phyloP scores from a whole-genome alignment of 2,329 filamentous ascomycete genomes.

The Diatrype stigma region DNA sequence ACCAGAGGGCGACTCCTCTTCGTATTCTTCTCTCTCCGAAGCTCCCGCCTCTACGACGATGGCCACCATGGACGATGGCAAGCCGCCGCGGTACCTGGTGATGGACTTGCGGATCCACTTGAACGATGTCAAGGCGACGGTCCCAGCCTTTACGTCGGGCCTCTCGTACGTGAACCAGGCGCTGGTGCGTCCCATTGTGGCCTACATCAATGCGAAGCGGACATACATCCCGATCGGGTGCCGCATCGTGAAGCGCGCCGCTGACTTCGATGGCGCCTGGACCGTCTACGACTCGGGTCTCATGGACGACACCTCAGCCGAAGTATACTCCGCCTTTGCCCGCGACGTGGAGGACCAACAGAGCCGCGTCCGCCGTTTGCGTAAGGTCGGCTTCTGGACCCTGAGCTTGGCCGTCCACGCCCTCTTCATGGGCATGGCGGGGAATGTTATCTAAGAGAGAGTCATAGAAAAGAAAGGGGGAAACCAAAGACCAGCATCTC shows the following conservation, averaged over 20 bases:
- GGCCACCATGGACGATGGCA: constrained; percentile 27
- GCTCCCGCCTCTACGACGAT: not conserved
- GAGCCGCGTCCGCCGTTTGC: constrained; percentile 78
- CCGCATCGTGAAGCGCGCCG: constrained; percentile 82
- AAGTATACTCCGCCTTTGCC: constrained; percentile 93
- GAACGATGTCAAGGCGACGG: constrained; percentile 88
- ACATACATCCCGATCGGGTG: constrained; percentile 96
- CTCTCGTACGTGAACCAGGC: constrained; percentile 96
- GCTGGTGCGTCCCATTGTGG: constrained; percentile 90
- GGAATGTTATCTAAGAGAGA: constrained; percentile 56
- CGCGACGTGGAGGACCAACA: constrained; percentile 87
- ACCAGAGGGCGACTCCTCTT: constrained; percentile 4
- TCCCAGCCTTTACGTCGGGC: constrained; percentile 87
- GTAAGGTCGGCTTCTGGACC: constrained; percentile 96
- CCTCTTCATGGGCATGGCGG: constrained; percentile 90
- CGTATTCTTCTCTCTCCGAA: not conserved
- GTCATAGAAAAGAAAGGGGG: no score
- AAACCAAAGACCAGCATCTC: no score
- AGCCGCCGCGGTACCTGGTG: constrained; percentile 75
- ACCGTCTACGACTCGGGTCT: constrained; percentile 89
- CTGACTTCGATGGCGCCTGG: constrained; percentile 94
- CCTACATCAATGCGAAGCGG: constrained; percentile 93
- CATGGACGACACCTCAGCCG: constrained; percentile 88
- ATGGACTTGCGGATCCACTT: constrained; percentile 95
- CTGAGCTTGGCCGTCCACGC: constrained; percentile 89